These are phyloP conservation scores for Phellopilus nigrolimitatus DNA, from an alignment of 1,284 basidiomycete genomes.

Conservation along the genomic window DNA sequence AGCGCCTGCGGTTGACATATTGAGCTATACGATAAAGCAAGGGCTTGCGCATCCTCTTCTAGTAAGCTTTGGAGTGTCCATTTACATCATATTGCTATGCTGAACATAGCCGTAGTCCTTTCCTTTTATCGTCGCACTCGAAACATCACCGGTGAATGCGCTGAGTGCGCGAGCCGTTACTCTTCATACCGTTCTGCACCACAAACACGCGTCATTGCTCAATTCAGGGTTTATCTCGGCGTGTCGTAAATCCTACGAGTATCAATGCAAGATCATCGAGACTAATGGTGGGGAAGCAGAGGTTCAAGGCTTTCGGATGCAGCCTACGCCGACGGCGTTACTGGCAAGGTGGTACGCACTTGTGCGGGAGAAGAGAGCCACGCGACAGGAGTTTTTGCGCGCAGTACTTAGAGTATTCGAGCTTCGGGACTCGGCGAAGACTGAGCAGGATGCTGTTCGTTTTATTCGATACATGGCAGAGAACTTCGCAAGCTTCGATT, in stretches of 20 bases:
- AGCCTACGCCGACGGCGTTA: slow-evolving; percentile 60
- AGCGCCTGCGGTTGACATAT: slow-evolving; percentile 81
- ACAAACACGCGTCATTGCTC: slow-evolving; percentile 86
- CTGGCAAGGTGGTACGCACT: slow-evolving; percentile 89
- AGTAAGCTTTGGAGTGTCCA: slow-evolving; percentile 36
- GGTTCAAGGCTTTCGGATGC: slow-evolving; percentile 58
- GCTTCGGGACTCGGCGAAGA: slow-evolving; percentile 43
- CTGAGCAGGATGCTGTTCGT: slow-evolving; percentile 63
- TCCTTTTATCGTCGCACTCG: slow-evolving; percentile 88
- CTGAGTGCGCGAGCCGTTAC: slow-evolving; percentile 75
- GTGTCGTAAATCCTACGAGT: slow-evolving; percentile 77
- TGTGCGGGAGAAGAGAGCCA: slow-evolving; percentile 82
- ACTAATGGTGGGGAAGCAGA: slow-evolving; percentile 22
- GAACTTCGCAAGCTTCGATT: slow-evolving; percentile 88
- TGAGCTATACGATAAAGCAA: slow-evolving; percentile 90
- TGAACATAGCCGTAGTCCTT: slow-evolving; percentile 57
- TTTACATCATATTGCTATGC: not conserved
- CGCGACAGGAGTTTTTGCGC: slow-evolving; percentile 83
- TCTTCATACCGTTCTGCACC: slow-evolving; percentile 79
- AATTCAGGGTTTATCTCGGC: slow-evolving; percentile 82
- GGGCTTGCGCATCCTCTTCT: slow-evolving; percentile 93
- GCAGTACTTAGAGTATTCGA: slow-evolving; percentile 80
- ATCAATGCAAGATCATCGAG: slow-evolving; percentile 60
- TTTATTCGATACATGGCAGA: slow-evolving; percentile 92
- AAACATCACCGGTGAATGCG: slow-evolving; percentile 66